These are phyloP conservation scores for Zea luxurians DNA, from an alignment of 176 grass and related monocot species.

Conservation along the genomic window DNA sequence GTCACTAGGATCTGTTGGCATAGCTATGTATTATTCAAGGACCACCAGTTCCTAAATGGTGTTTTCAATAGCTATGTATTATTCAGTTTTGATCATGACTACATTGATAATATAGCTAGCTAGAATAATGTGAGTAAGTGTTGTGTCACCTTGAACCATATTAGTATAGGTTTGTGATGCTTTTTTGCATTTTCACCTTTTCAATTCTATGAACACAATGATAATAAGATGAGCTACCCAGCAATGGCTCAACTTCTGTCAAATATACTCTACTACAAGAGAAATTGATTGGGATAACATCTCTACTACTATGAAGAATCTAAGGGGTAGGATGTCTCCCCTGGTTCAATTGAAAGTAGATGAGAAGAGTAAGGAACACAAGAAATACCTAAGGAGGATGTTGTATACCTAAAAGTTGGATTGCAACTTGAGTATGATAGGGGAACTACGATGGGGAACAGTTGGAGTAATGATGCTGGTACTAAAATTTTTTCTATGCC, in stretches of 20 bases:
- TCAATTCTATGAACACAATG: slow-evolving; percentile 58
- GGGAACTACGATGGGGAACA: too few species aligned
- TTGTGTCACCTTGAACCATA: background rate
- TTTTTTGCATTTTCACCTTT: background rate
- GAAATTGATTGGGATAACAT: background rate
- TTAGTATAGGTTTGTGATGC: background rate
- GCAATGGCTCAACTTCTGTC: slow-evolving; percentile 43
- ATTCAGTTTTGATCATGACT: background rate
- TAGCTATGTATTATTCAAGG: too few species aligned
- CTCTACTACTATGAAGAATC: too few species aligned
- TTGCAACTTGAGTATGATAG: too few species aligned
- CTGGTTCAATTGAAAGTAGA: too few species aligned
- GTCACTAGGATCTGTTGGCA: too few species aligned
- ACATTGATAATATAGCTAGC: background rate
- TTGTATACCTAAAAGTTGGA: too few species aligned
- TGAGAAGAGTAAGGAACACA: too few species aligned
- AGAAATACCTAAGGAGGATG: too few species aligned
- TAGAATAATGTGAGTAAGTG: background rate
- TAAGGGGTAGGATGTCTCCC: too few species aligned
- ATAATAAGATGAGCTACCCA: slow-evolving; percentile 57
- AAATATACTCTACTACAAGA: slow-evolving; percentile 66
- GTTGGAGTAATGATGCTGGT: too few species aligned
- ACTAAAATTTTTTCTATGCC: too few species aligned
- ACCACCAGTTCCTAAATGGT: background rate
- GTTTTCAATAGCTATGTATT: background rate